Evolutionary conservation across 805 yeast genomes (phyloP).

Genomic region (Wickerhamiella slavikovae): DNA sequence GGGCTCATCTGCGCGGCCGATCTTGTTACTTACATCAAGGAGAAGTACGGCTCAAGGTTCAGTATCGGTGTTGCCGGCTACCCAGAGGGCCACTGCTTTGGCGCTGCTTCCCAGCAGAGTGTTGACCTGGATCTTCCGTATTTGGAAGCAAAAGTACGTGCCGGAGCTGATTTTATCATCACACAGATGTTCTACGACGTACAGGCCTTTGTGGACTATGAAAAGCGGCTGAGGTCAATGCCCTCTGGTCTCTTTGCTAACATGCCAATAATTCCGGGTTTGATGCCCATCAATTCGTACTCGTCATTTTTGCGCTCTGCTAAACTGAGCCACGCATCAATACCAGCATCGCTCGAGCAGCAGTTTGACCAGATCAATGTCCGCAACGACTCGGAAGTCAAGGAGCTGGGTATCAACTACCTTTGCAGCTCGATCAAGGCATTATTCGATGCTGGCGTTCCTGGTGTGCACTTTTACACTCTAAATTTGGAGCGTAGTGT

Average conservation of each 20-base stretch:
- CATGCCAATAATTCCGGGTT: constrained; percentile 86
- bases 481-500: constrained; percentile 81
- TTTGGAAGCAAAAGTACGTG: constrained; percentile 64
- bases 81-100: constrained; percentile 94
- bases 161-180: constrained; percentile 87
- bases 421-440: constrained; percentile 61
- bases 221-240: constrained; percentile 33
- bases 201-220: constrained; percentile 64
- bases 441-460: constrained; percentile 39
- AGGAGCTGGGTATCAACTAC: constrained; percentile 66
- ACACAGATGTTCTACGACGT: constrained; percentile 85
- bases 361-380: constrained; percentile 43
- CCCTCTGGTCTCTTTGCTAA: constrained; percentile 44
- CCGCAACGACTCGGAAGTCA: constrained; percentile 78
- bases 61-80: constrained; percentile 94
- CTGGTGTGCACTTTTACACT: constrained; percentile 83
- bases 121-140: constrained; percentile 53
- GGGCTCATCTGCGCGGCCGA: constrained; percentile 45
- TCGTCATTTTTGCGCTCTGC: constrained; percentile 84
- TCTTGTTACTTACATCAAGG: constrained; percentile 60
- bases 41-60: constrained; percentile 68
- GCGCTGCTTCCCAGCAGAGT: constrained; percentile 49
- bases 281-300: constrained; percentile 93
- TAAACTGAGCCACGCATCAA: constrained; percentile 67
- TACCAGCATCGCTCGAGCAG: constrained; percentile 55